phyloP scores from a whole-genome alignment of 768 basidiomycete genomes.

The Hydnomerulius pinastri region DNA sequence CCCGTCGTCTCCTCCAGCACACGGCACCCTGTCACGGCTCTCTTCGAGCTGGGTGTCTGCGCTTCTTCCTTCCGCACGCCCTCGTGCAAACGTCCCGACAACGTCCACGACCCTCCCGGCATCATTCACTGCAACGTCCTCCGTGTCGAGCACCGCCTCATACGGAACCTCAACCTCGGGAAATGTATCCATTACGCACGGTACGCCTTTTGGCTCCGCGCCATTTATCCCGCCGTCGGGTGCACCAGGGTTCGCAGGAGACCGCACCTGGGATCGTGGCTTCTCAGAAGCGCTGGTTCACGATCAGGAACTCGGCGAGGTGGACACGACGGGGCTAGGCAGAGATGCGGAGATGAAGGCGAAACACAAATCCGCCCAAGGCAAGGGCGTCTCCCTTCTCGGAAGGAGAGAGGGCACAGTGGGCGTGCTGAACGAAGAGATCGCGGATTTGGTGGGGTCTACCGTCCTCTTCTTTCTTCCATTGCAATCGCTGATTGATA shows the following conservation, averaged over 20 bases:
- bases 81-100: constrained; percentile 10
- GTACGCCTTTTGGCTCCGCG: constrained; percentile 52
- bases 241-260: constrained; percentile 80
- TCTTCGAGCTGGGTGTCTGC: constrained; percentile 55
- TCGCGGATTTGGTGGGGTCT: constrained; percentile 62
- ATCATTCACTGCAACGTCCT: constrained; percentile 14
- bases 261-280: constrained; percentile 68
- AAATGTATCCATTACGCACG: constrained; percentile 36
- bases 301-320: constrained; percentile 42
- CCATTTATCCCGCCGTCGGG: constrained; percentile 53
- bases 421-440: constrained; percentile 47
- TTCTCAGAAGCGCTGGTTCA: constrained; percentile 50
- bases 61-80: constrained; percentile 35
- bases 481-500: background rate
- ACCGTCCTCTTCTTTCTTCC: background rate
- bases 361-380: constrained; percentile 27
- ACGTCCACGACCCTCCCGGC: constrained; percentile 2
- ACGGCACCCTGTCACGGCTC: constrained; percentile 45
- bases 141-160: constrained; percentile 11
- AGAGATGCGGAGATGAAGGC: constrained; percentile 28
- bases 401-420: constrained; percentile 60
- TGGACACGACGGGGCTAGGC: constrained; percentile 50
- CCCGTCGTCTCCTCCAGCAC: constrained; percentile 12
- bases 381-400: constrained; percentile 47
- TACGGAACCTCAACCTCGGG: constrained; percentile 17